Base-by-base conservation (phyloP, 352 stramenopile species). In the Phytopythium litorale region DNA sequence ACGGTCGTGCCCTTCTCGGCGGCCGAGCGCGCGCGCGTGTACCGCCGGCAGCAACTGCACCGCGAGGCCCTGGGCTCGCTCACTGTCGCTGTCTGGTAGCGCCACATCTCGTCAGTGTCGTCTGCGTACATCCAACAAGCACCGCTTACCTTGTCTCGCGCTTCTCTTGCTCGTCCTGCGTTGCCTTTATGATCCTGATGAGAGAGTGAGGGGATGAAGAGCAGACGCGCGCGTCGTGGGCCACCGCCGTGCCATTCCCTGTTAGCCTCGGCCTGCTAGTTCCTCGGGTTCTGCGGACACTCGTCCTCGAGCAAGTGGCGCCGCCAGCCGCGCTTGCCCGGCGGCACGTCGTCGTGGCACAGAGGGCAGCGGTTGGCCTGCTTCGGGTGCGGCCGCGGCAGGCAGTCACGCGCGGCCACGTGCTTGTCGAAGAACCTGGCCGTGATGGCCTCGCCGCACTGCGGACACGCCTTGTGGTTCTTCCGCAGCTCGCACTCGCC, bases 401-500 rank as follows among this genome's bases (percentile, higher is more conserved):
- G 70, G 33, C 86, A 95, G 69, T 95, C 86, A 49, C 88, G 83
- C 15, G 91, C 68, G 0, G 65, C 68, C 18, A 93, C 82, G 62
- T 96, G 88, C 50, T 92, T 86, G 56, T 93, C 81, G 55, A 77
- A 94, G 54, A 92, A 95, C 65, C 91, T 91, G 25, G 68, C 53
- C 7, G 84, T 93, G 65, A 96, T 95, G 40, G 86, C 88, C 71
- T 96, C 88, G 28, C 81, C 78, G 53, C 88, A 96, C 8, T 84
- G 81, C 9, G 74, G 79, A 55, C 88, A 96, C 32, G 90, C 73
- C 51, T 83, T 77, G 63, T 95, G 86, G 68, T 94, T 94, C 48
- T 84, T 77, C 50, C 88, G 86, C 45, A 86, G 75, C 62, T 97
- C 88, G 58, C 92, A 98, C 62, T 98, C 91, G 30, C 71, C 73